Base-by-base conservation (phyloP, 2,329 filamentous ascomycete genomes). In the Fusarium mangiferae region DNA sequence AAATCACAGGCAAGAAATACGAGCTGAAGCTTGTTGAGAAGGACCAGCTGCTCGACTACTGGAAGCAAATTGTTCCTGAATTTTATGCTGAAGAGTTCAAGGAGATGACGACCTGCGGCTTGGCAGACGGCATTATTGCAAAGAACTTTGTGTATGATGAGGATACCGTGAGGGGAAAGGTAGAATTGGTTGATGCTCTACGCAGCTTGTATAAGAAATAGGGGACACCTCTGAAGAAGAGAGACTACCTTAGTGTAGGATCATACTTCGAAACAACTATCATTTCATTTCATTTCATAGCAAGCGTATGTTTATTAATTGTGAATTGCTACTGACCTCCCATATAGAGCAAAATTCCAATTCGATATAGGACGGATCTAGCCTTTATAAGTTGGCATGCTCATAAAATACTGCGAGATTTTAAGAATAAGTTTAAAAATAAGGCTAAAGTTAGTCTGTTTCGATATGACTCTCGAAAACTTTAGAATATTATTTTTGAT, bases 121-220 rank as follows among this genome's bases (percentile, higher is more conserved):
- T 80, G 26, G 69, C 75, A 12, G 80, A 75, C 4, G 81, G 81
- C 2, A 66, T 78, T 30, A 75, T 77, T 54, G 68, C 58, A 4
- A 69, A 64, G 13, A 70, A 80, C 22, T 79, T 75, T 51, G 73
- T 58, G 3, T 73, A 77, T 35, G 75, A 75, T 11, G 76, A 78
- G 28, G 48, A 76, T 7, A 79, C 75, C 0, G 55, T 80, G 3
- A 64, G 52, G 51, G 79, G 81, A 1, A 55, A 70, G n/a, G 42
- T 75, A 4, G 77, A 81, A 33, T 42, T 82, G 55, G 74, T 75
- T 17, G 78, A 78, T 30, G 70, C 67, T 12, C 45, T 81, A 15
- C 70, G 76, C 6, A 48, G 41, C 12, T 17, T 66, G n/a, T 64
- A 77, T 15, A 69, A 69, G 51, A 42, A 49, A 10, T 69, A 26